Percentiles rank a stretch among this genome's conserved stretches.
Evolutionary conservation across 2,329 filamentous ascomycete genomes (phyloP).

Genomic region (Colletotrichum tamarilloi): DNA sequence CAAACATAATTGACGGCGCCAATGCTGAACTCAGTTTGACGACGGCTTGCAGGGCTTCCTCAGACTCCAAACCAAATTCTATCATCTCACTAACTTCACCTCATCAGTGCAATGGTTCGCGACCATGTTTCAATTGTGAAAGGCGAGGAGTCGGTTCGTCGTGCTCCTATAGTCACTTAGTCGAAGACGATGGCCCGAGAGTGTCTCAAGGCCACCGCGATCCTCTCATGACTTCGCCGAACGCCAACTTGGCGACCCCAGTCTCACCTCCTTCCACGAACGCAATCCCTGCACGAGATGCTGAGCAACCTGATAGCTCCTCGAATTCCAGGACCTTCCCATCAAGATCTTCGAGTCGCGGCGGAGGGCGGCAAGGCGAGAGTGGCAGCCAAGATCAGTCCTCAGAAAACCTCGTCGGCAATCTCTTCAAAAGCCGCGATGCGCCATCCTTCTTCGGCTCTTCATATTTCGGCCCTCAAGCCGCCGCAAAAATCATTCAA

Average conservation of each 20-base stretch:
- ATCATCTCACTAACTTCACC: not conserved
- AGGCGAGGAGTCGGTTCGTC: slow-evolving; percentile 17
- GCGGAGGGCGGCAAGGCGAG: slow-evolving; percentile 14
- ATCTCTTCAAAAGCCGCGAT: slow-evolving; percentile 44
- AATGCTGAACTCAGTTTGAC: not conserved
- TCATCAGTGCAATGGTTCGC: slow-evolving; percentile 28
- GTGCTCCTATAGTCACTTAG: slow-evolving; percentile 20
- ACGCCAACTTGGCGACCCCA: slow-evolving; percentile 7
- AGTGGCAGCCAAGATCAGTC: slow-evolving; percentile 18
- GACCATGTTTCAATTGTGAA: slow-evolving; percentile 32
- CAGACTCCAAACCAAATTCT: not conserved
- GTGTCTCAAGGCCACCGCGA: not conserved
- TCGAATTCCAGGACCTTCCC: not conserved
- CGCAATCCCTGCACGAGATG: not conserved
- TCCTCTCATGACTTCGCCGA: not conserved
- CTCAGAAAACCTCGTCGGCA: slow-evolving; percentile 38
- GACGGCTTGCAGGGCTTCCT: not conserved
- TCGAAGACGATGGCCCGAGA: not conserved
- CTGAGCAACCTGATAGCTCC: not conserved
- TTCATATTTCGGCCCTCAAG: slow-evolving; percentile 47
- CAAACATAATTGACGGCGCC: not conserved
- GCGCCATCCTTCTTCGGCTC: slow-evolving; percentile 45
- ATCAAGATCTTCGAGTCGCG: slow-evolving; percentile 8
- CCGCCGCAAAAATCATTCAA: slow-evolving; percentile 46
- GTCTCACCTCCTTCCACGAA: not conserved